Conservation (phyloP, 202 grass and related monocot genomes). For the Schoenoplectus tabernaemontani region DNA sequence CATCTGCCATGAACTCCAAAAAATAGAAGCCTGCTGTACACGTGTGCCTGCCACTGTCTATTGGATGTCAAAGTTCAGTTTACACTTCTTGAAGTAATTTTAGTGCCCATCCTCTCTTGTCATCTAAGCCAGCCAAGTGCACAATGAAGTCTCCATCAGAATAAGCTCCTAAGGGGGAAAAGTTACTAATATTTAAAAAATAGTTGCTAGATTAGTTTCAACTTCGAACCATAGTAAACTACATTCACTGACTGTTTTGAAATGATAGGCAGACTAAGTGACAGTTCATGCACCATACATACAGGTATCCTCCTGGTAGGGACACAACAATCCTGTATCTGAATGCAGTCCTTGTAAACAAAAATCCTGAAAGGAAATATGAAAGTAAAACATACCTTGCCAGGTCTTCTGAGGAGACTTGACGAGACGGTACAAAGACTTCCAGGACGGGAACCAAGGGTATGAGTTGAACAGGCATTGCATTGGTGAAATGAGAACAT, state of each 20-base stretch:
- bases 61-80: neutral
- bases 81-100: constrained; percentile 28
- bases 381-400: constrained; percentile 37
- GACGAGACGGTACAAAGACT: constrained; percentile 41
- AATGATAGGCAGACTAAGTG: neutral
- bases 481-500: constrained; percentile 52
- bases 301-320: neutral
- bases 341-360: neutral
- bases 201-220: neutral
- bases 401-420: constrained; percentile 41
- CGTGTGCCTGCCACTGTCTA: neutral
- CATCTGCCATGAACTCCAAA: neutral
- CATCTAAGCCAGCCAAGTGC: constrained; percentile 42
- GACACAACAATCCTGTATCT: neutral
- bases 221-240: neutral
- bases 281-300: neutral
- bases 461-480: constrained; percentile 96
- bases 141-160: constrained; percentile 48
- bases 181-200: neutral
- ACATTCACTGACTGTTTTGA: neutral
- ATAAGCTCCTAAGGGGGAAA: constrained; percentile 25
- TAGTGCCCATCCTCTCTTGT: constrained; percentile 39
- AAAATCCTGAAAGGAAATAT: neutral
- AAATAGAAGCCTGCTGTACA: no score
- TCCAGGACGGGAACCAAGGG: constrained; percentile 57